phyloP scores from a whole-genome alignment of 345 rosid species.

The thale cress (Arabidopsis thaliana) region DNA sequence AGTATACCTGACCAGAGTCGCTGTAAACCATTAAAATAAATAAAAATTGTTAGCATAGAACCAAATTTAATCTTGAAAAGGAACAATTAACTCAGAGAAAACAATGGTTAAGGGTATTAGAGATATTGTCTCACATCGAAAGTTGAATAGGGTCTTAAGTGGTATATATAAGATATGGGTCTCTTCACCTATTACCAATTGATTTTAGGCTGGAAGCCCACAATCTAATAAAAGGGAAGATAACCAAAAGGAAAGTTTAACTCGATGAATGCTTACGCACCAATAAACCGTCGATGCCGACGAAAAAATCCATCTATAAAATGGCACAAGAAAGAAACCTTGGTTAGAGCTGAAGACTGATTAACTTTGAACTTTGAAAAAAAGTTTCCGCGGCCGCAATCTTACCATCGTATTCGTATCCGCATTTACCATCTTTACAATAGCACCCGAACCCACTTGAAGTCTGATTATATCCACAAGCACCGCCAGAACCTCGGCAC shows the following conservation, averaged over 20 bases:
- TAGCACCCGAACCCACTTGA: constrained; percentile 36
- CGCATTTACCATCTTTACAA: constrained; percentile 22
- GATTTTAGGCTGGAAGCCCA: no score
- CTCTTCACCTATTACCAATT: no score
- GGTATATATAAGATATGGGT: no score
- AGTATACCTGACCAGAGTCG: fast-evolving
- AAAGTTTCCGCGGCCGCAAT: no score
- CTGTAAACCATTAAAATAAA: not conserved
- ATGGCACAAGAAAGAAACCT: not conserved
- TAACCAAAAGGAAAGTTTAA: not conserved
- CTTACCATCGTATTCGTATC: not conserved
- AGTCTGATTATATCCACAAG: constrained; percentile 44
- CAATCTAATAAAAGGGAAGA: not conserved
- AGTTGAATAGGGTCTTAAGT: no score
- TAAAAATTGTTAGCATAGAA: not conserved
- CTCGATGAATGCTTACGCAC: no score
- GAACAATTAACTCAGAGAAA: not conserved
- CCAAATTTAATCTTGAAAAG: not conserved
- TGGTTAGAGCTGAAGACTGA: not conserved
- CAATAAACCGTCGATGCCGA: no score
- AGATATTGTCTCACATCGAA: no score
- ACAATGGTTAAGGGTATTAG: not conserved
- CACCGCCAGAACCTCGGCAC: constrained; percentile 36
- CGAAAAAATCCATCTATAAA: not conserved
- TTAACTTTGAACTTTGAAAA: no score